A percentile compares a stretch with the other conserved stretches of the same genome.
phyloP scores from a whole-genome alignment of 371 early-diverging fungal species.

The Haplosporangium sp. region DNA sequence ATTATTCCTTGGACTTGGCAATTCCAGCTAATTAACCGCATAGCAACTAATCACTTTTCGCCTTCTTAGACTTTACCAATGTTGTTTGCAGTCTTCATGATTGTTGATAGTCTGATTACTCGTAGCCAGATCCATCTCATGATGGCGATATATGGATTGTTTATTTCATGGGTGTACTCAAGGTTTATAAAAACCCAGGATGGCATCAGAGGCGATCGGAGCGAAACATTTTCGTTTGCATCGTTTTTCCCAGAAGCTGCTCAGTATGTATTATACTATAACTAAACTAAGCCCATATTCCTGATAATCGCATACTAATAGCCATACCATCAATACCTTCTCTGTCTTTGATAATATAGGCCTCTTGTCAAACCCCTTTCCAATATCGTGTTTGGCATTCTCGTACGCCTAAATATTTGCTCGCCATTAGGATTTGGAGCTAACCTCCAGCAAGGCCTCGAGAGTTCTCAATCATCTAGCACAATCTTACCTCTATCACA shows the following conservation, averaged over 20 bases:
- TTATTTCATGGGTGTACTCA: slow-evolving; percentile 83
- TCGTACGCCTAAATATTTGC: slow-evolving; percentile 63
- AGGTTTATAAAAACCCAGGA: slow-evolving; percentile 84
- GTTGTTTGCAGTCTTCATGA: slow-evolving; percentile 56
- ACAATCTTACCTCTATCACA: slow-evolving; percentile 51
- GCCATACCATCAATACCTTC: background rate
- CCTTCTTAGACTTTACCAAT: slow-evolving; percentile 61
- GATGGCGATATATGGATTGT: slow-evolving; percentile 73
- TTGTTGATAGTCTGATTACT: slow-evolving; percentile 57
- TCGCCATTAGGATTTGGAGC: slow-evolving; percentile 55
- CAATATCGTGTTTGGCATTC: slow-evolving; percentile 61
- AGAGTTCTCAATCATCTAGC: slow-evolving; percentile 53
- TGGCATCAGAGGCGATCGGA: slow-evolving; percentile 83
- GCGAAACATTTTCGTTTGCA: slow-evolving; percentile 85
- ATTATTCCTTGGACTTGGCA: background rate
- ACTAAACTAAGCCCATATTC: too few species aligned
- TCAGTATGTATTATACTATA: slow-evolving; percentile 61
- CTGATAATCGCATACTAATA: too few species aligned
- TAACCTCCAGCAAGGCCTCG: slow-evolving; percentile 59
- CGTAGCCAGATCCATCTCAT: slow-evolving; percentile 55
- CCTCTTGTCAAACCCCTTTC: slow-evolving; percentile 64
- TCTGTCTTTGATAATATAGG: slow-evolving; percentile 31
- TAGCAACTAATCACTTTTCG: background rate
- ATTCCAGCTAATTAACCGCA: background rate
- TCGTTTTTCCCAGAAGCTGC: slow-evolving; percentile 86